A percentile compares a stretch with the other conserved stretches of the same genome.
Evolutionary conservation across 2,329 filamentous ascomycete genomes (phyloP).

Genomic region (Fusarium pseudocircinatum): DNA sequence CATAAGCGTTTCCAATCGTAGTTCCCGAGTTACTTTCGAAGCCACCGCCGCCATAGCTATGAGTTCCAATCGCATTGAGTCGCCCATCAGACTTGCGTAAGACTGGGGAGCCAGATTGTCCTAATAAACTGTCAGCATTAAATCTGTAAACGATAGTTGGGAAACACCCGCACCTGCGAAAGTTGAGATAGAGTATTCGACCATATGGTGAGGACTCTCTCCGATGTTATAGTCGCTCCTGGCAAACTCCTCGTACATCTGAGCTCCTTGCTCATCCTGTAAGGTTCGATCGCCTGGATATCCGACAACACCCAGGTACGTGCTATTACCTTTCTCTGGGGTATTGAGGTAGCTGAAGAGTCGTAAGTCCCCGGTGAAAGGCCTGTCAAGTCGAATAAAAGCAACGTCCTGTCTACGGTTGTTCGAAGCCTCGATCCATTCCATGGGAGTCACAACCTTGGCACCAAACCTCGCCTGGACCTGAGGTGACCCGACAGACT

Average conservation of each 20-base stretch:
- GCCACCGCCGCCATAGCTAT: conserved; percentile 40
- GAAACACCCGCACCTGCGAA: conserved; percentile 37
- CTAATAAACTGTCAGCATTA: conserved; percentile 4
- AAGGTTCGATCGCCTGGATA: conserved; percentile 46
- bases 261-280: conserved; percentile 40
- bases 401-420: conserved; percentile 38
- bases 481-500: background rate
- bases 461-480: background rate
- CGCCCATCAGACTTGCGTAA: conserved; percentile 15
- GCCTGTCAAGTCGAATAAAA: conserved; percentile 36
- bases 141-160: fast-evolving
- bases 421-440: conserved; percentile 30
- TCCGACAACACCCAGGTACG: conserved; percentile 45
- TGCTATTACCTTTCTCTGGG: background rate
- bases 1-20: conserved; percentile 32
- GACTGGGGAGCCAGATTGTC: conserved; percentile 44
- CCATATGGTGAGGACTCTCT: conserved; percentile 36
- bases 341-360: conserved; percentile 34
- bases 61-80: conserved; percentile 40
- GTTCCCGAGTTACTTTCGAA: conserved; percentile 41
- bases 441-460: conserved; percentile 29
- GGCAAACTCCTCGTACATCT: conserved; percentile 48
- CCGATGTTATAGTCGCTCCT: conserved; percentile 37
- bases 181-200: conserved; percentile 46
- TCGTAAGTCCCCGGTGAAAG: conserved; percentile 31